Evolutionary conservation across 1,139 yeast genomes (phyloP), one percentile per base, ranked within the genome.

Genomic region (Blastobotrys ciferrii): DNA sequence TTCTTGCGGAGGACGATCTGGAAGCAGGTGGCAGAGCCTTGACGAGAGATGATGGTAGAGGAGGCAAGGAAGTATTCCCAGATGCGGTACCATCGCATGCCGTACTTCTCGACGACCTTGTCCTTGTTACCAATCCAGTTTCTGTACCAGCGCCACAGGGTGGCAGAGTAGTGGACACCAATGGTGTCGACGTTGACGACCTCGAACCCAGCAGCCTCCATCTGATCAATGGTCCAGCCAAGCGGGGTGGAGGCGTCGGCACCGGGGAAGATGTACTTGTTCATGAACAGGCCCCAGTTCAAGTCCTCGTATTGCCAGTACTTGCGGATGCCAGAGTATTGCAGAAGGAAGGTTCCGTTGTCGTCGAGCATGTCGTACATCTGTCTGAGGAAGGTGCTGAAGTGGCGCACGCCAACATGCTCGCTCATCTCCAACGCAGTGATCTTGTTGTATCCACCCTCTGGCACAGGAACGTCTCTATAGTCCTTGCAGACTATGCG

Each of bases 211-310:
- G 84, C 81, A 37, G 81, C 81, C 73, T 88, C 97, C 66, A 89
- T 79, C 59, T 80, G 75, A 55, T 84, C 79, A 54, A 84, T 75
- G 57, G 87, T 92, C 67, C 86, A 89, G 51, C 88, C 87, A 62
- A 89, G 78, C 45, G 97, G 96, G 49, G 97, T 89, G 6, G 95
- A 87, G 44, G 96, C 96, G 72, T 88, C 97, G 48, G 96, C 96
- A 72, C 96, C 97, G 42, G 97, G 96, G 88, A 88, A 88, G 66
- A 88, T 83, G 73, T 87, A 88, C 76, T 87, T 88, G 80, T 89
- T 88, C 96, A 88, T 89, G 70, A 88, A 89, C 67, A 89, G 75
- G 59, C 97, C 96, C 97, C 96, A 88, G 70, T 81, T 76, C 64
- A 88, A 78, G 68, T 88, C 97, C 74, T 88, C 96, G 69, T 87